A percentile compares a stretch with the other conserved stretches of the same genome.
Conservation (phyloP, 73 alveolate genomes). For the Paramecium sonneborni region DNA sequence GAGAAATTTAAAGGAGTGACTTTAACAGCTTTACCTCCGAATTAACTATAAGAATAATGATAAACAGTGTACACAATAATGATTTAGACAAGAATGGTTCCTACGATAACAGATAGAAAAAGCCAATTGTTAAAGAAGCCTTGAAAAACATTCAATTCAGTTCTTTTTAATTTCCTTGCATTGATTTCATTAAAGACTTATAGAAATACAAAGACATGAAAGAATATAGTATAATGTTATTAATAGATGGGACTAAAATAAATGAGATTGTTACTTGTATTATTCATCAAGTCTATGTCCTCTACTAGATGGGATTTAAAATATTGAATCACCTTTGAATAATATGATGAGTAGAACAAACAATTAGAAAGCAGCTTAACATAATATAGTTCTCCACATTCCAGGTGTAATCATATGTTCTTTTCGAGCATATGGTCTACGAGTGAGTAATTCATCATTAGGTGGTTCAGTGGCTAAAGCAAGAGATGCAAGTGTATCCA, state of each 20-base stretch:
- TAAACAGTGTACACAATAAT: constrained; percentile 71
- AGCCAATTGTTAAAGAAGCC: constrained; percentile 88
- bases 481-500: constrained; percentile 91
- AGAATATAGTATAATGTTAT: constrained; percentile 83
- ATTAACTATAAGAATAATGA: constrained; percentile 60
- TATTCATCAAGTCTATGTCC: constrained; percentile 66
- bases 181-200: constrained; percentile 93
- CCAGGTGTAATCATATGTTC: constrained; percentile 82
- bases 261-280: neutral
- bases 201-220: constrained; percentile 88
- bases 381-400: constrained; percentile 84
- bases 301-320: constrained; percentile 76
- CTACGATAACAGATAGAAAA: constrained; percentile 74
- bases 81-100: constrained; percentile 80
- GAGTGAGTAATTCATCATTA: constrained; percentile 74
- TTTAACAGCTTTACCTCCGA: constrained; percentile 89
- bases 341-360: constrained; percentile 71
- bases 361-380: constrained; percentile 83
- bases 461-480: constrained; percentile 94
- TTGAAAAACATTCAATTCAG: constrained; percentile 85
- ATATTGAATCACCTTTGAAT: constrained; percentile 77
- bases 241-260: constrained; percentile 63
- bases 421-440: constrained; percentile 80
- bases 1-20: constrained; percentile 75
- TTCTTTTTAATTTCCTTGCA: constrained; percentile 83